Percentiles rank a stretch among this genome's conserved stretches.
phyloP scores from a whole-genome alignment of 257 asterid genomes.

The Solanum piurae region DNA sequence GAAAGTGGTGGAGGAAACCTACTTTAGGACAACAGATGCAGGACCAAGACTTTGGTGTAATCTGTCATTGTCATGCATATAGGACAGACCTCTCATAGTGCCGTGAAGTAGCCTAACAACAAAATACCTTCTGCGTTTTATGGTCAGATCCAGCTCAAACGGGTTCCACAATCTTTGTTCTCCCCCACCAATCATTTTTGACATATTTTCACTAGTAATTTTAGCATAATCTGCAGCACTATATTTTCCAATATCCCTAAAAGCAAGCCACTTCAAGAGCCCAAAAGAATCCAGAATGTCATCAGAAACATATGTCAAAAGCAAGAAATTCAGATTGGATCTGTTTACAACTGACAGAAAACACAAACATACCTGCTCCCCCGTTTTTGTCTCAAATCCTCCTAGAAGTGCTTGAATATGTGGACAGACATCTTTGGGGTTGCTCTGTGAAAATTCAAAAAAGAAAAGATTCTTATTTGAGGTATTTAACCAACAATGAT shows the following conservation, averaged over 20 bases:
- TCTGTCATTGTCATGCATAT: conserved; percentile 68
- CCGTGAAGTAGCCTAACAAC: conserved; percentile 68
- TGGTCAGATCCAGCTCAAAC: conserved; percentile 54
- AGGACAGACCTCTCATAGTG: conserved; percentile 53
- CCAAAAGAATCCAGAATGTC: background rate
- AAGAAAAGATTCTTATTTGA: background rate
- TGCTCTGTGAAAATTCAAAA: conserved; percentile 31
- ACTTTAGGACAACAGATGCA: conserved; percentile 82
- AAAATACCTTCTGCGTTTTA: conserved; percentile 58
- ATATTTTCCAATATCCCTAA: conserved; percentile 70
- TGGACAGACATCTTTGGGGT: conserved; percentile 31
- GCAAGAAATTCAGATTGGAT: background rate
- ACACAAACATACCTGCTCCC: conserved; percentile 64
- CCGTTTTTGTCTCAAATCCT: conserved; percentile 90
- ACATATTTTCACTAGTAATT: conserved; percentile 57
- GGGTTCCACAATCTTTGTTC: conserved; percentile 67
- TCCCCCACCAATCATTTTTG: conserved; percentile 37
- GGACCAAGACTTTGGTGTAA: conserved; percentile 97
- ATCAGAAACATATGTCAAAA: background rate
- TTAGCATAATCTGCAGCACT: conserved; percentile 85
- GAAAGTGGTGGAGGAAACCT: conserved; percentile 9
- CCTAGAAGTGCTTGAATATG: conserved; percentile 80
- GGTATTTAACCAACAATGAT: background rate
- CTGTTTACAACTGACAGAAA: background rate
- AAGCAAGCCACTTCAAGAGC: conserved; percentile 87